Evolutionary conservation across 2,329 filamentous ascomycete genomes (phyloP), one percentile per base, ranked within the genome.

Genomic region (Exserohilum rostratum): DNA sequence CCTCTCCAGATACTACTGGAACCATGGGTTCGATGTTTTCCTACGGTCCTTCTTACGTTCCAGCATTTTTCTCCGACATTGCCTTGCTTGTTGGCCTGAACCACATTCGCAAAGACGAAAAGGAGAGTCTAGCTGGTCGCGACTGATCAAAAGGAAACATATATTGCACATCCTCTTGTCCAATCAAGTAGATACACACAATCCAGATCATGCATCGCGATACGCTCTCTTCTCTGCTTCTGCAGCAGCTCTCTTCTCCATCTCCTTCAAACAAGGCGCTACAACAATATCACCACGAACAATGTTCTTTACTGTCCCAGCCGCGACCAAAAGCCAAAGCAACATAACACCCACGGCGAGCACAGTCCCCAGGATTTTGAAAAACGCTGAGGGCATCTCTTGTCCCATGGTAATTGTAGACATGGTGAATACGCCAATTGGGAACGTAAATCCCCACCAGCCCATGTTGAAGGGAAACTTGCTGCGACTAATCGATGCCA

Each of bases 391-490:
- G 0, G 80, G 80, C 50, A 86, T 71, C 60, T 85, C 82, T 27
- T 77, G 69, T 0, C 78, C 82, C 25, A 83, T 72, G 12, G 72
- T 71, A 4, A 76, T 74, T 0, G 80, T 82, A 13, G 71, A 76
- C 66, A 68, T 65, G 0, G 66, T 57, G 29, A 65, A 68, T 2
- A 85, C 83, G 1, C 84, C 84, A 12, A 84, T 62, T 0, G 83
- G 84, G 61, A 86, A 86, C 0, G 80, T 84, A 51, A 85, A 85
- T 1, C 82, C 82, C 83, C 83, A 86, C 83, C 83, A 85, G 5
- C 84, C 85, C 71, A 86, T 83, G 63, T 87, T 86, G 70, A 86
- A 86, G 0, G 83, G 82, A 59, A 85, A 83, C 39, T 65, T 70
- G 40, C 66, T 72, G 27, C 73, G 68, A 20, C 68, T 70, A 50